A percentile compares a stretch with the other conserved stretches of the same genome.
Conservation (phyloP, 164 flowering plant genomes). For the Aristolochia contorta region DNA sequence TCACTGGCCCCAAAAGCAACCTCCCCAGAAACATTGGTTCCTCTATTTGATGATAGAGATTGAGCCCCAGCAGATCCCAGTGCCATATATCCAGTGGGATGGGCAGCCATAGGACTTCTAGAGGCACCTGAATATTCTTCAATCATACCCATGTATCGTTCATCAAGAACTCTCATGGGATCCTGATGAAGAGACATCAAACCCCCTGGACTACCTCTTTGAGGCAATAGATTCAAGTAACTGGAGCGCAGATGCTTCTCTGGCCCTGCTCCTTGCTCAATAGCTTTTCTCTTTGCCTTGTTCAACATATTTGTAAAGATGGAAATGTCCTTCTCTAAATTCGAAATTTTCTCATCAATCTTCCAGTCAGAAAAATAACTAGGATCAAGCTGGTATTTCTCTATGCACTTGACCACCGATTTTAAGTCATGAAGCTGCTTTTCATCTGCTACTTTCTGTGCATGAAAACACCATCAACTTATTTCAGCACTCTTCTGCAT, state of each 20-base stretch:
- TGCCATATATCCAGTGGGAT: slow-evolving; percentile 6
- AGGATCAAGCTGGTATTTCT: slow-evolving; percentile 29
- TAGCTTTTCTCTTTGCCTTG: slow-evolving; percentile 29
- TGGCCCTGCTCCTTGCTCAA: slow-evolving; percentile 19
- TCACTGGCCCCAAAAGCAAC: no score
- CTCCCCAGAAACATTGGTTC: slow-evolving; percentile 6
- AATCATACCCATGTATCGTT: slow-evolving; percentile 11
- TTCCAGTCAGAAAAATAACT: slow-evolving; percentile 23
- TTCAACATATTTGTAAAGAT: slow-evolving; percentile 16
- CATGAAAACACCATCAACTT: background rate
- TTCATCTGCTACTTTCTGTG: slow-evolving; percentile 34
- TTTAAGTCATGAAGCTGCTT: slow-evolving; percentile 32
- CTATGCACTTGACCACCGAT: slow-evolving; percentile 28
- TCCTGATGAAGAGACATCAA: slow-evolving; percentile 11
- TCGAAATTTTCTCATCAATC: slow-evolving; percentile 26
- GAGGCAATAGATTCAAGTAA: background rate
- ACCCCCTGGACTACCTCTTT: background rate
- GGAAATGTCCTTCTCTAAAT: slow-evolving; percentile 29
- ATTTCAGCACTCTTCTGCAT: background rate
- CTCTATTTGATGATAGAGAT: no score
- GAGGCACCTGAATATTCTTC: slow-evolving; percentile 13
- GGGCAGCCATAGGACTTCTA: slow-evolving; percentile 1
- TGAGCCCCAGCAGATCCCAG: slow-evolving; percentile 5
- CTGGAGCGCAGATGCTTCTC: slow-evolving; percentile 17
- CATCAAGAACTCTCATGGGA: slow-evolving; percentile 13